These are phyloP conservation scores for Plantago elongata DNA, from an alignment of 257 asterid genomes.

Conservation along the genomic window DNA sequence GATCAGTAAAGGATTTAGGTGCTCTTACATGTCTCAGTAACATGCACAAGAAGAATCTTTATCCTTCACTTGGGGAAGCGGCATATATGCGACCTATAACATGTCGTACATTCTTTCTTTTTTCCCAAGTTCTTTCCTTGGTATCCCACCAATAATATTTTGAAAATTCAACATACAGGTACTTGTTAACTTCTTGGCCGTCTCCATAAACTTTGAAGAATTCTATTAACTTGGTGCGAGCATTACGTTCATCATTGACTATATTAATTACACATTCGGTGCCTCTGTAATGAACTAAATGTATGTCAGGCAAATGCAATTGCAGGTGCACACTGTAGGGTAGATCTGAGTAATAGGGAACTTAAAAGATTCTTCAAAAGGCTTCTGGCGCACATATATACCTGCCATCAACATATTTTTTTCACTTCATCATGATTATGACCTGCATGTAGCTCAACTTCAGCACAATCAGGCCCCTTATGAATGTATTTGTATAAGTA, in stretches of 20 bases:
- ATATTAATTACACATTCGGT: too few relatives aligned
- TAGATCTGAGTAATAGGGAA: neutral
- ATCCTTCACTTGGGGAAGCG: neutral
- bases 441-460: neutral
- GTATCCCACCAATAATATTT: neutral
- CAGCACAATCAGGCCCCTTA: neutral
- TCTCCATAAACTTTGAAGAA: neutral
- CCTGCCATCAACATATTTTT: too few relatives aligned
- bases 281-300: too few relatives aligned
- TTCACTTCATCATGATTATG: neutral
- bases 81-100: neutral
- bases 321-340: too few relatives aligned
- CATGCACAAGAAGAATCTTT: neutral
- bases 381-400: constrained; percentile 6
- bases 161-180: neutral
- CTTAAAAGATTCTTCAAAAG: neutral
- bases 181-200: neutral
- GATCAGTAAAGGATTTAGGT: neutral
- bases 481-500: constrained; percentile 1
- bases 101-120: neutral
- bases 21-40: too few relatives aligned
- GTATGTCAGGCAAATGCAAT: too few relatives aligned
- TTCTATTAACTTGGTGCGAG: neutral
- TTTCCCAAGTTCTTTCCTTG: neutral
- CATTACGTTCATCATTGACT: neutral